Evolutionary conservation across 192 early-diverging fungal species (phyloP), one percentile per base, ranked within the genome.

Genomic region (Gonapodya prolifera): DNA sequence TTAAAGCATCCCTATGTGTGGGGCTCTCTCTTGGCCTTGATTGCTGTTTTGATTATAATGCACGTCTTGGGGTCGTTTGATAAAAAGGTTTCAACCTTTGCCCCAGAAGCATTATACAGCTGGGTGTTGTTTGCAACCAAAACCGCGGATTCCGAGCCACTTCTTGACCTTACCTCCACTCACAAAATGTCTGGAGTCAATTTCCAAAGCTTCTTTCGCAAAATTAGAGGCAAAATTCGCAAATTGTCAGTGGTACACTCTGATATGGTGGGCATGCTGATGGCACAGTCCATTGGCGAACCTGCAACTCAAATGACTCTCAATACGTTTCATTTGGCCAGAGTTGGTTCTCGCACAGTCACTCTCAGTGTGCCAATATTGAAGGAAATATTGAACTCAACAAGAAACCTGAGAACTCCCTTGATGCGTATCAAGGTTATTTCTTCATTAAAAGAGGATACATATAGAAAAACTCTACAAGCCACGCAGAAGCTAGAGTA

Each of bases 291-390:
- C 30, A 98, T 99, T 84, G 97, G 97, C 83, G 97, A 99, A 84
- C 97, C 97, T 34, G 95, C 96, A 1, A 99, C 97, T 69, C 97
- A 99, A 82, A 99, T 99, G 97, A 99, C 97, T 34, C 84, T 99
- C 71, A 99, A 99, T 80, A 99, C 97, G 69, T 99, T 99, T 94
- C 97, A 99, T 89, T 93, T 93, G 84, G 97, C 97, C 76, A 96
- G 97, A 94, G 95, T 98, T 70, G 90, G 91, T 31, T 94, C 93
- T 77, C 96, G 96, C 87, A 97, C 96, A 81, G 97, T 97, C 8
- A 99, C 96, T 2, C 91, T 94, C 75, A 96, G 97, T 88, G 96
- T 99, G 35, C 97, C 97, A 73, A 94, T 96, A 85, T 82, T 99
- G 77, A 97, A 97, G 88, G 97, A 99, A 86, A 94, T 99, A 78